Conservation (phyloP, 768 basidiomycete species). For the Suillus occidentalis region DNA sequence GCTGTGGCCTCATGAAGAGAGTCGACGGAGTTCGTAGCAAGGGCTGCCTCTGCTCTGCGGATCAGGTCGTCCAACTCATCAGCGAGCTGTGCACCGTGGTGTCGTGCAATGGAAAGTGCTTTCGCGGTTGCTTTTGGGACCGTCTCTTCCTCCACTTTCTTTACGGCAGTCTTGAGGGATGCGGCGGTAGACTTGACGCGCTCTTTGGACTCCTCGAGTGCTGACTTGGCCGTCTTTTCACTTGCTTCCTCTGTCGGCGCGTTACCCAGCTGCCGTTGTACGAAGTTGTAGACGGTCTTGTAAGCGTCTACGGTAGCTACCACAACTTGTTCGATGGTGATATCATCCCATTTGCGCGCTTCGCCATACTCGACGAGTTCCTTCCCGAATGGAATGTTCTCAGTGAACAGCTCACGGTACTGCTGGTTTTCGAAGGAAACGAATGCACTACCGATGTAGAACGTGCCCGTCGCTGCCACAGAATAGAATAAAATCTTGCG, state of each 20-base stretch:
- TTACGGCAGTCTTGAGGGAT: slow-evolving; percentile 49
- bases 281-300: slow-evolving; percentile 48
- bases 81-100: slow-evolving; percentile 50
- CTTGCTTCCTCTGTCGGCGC: slow-evolving; percentile 39
- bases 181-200: slow-evolving; percentile 42
- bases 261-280: slow-evolving; percentile 45
- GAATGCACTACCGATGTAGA: slow-evolving; percentile 83
- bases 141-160: slow-evolving; percentile 35
- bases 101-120: slow-evolving; percentile 42
- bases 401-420: slow-evolving; percentile 86
- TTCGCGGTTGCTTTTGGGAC: slow-evolving; percentile 31
- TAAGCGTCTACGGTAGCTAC: slow-evolving; percentile 51
- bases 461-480: slow-evolving; percentile 64
- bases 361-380: slow-evolving; percentile 82
- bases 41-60: slow-evolving; percentile 68
- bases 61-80: slow-evolving; percentile 71
- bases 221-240: slow-evolving; percentile 35
- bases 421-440: slow-evolving; percentile 71
- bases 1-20: slow-evolving; percentile 24
- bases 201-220: slow-evolving; percentile 44
- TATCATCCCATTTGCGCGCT: slow-evolving; percentile 71
- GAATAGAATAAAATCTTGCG: slow-evolving; percentile 68
- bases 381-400: slow-evolving; percentile 76
- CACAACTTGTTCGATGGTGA: slow-evolving; percentile 62
- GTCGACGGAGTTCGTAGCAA: slow-evolving; percentile 46